Base-by-base conservation (phyloP, 2,329 filamentous ascomycete genomes). In the Didymella exigua region DNA sequence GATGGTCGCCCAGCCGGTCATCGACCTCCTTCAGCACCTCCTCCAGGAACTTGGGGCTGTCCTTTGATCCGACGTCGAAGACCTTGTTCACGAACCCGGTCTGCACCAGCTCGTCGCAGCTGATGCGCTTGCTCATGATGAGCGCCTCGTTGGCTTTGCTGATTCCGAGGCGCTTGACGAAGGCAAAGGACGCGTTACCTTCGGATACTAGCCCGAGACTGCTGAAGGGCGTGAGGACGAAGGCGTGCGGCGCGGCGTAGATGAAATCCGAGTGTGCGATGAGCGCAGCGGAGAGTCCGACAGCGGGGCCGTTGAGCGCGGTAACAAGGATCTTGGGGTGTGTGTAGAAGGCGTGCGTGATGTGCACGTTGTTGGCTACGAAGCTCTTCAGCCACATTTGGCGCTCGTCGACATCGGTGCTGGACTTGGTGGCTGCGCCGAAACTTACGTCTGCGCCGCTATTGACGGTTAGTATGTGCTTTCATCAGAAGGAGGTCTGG, bases 261-360 rank as follows among this genome's bases (percentile, higher is more conserved):
- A 98, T 85, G 79, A 98, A 98, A 80, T 98, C 95, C 21, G 90
- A 90, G 74, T 91, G 89, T 24, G 87, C 88, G 54, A 91, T 80
- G 0, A 98, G 78, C 0, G 93, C 93, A 0, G 93, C 95, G 2
- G 89, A 90, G 27, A 98, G 87, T 5, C 95, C 95, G 48, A 99
- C 83, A 10, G 87, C 92, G 5, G 95, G 95, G 3, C 93, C 95
- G 78, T 98, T 98, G 62, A 98, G 87, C 0, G 91, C 95, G 0
- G 88, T 88, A 56, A 98, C 84, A 21, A 98, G 89, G 76, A 98
- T 89, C 79, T 98, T 97, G 66, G 92, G 90, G 78, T 98, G 95
- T 13, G 87, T 88, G 80, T 95, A 93, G 80, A 98, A 96, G 66
- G 91, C 88, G 67, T 91, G 88, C 2, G 93, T 95, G 67, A 91